phyloP scores from a whole-genome alignment of 1,139 yeast genomes.

The Wickerhamiella pararugosa region DNA sequence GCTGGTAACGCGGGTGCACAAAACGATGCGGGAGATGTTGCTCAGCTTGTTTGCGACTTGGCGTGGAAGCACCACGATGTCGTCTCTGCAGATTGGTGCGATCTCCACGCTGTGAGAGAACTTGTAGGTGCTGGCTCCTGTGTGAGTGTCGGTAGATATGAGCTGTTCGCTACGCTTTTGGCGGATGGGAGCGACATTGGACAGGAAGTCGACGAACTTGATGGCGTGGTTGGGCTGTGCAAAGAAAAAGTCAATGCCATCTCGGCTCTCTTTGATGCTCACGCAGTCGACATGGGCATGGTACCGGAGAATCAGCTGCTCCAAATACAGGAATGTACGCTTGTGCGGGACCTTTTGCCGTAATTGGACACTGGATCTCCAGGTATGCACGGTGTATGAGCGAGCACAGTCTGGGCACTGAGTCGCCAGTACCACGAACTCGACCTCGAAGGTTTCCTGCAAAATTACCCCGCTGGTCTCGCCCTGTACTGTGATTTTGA shows the following conservation, averaged over 20 bases:
- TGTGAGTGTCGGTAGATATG: slow-evolving; percentile 80
- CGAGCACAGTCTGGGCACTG: slow-evolving; percentile 99
- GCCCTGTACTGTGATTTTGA: slow-evolving; percentile 88
- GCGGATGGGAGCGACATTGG: slow-evolving; percentile 71
- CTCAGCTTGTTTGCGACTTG: slow-evolving; percentile 75
- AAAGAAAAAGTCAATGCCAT: slow-evolving; percentile 90
- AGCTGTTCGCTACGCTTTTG: slow-evolving; percentile 78
- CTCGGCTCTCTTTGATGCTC: slow-evolving; percentile 80
- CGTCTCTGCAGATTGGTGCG: slow-evolving; percentile 94
- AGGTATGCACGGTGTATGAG: slow-evolving; percentile 87
- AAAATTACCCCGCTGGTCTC: slow-evolving; percentile 90
- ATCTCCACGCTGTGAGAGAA: slow-evolving; percentile 86
- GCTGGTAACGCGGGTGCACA: slow-evolving; percentile 74
- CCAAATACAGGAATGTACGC: slow-evolving; percentile 88
- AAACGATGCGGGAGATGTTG: slow-evolving; percentile 64
- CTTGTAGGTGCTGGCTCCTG: slow-evolving; percentile 75
- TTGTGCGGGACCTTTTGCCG: slow-evolving; percentile 96
- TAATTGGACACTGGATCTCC: slow-evolving; percentile 98
- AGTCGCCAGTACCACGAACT: slow-evolving; percentile 82
- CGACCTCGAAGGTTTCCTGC: slow-evolving; percentile 93
- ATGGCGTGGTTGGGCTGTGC: slow-evolving; percentile 80
- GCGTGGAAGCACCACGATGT: slow-evolving; percentile 78
- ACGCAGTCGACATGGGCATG: slow-evolving; percentile 90
- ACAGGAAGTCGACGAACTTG: slow-evolving; percentile 82
- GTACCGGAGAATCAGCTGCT: slow-evolving; percentile 84